phyloP scores from a whole-genome alignment of 345 rosid species.

The Durio zibethinus region DNA sequence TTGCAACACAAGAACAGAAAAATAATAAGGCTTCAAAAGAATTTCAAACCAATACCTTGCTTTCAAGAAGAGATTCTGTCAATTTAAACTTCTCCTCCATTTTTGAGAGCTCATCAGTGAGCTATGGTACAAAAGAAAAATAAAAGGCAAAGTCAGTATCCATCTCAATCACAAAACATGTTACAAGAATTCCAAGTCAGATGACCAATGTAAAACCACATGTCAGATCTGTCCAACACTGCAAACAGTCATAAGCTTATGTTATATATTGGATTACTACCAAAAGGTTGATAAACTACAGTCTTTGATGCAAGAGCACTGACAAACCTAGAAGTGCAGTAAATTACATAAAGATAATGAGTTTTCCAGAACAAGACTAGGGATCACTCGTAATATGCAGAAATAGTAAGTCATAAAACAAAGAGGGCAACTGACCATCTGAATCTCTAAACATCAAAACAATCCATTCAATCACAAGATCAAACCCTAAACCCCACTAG shows the following conservation, averaged over 20 bases:
- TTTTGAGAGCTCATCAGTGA: slow-evolving; percentile 77
- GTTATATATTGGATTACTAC: background rate
- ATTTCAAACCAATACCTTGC: slow-evolving; percentile 52
- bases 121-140: slow-evolving; percentile 42
- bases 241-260: background rate
- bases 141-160: slow-evolving; percentile 19
- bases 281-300: background rate
- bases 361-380: background rate
- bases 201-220: background rate
- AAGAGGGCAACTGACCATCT: background rate
- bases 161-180: slow-evolving; percentile 9
- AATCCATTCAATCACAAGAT: background rate
- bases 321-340: background rate
- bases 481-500: background rate
- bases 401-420: background rate
- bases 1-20: slow-evolving; percentile 5
- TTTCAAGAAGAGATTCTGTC: slow-evolving; percentile 74
- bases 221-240: background rate
- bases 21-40: background rate
- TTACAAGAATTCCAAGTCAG: background rate
- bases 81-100: slow-evolving; percentile 81
- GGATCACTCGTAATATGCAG: background rate
- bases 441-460: slow-evolving; percentile 4
- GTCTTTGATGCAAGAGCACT: background rate
- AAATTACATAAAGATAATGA: background rate